Evolutionary conservation across 129 eudicot genomes (phyloP).

Genomic region (Arctium minus): DNA sequence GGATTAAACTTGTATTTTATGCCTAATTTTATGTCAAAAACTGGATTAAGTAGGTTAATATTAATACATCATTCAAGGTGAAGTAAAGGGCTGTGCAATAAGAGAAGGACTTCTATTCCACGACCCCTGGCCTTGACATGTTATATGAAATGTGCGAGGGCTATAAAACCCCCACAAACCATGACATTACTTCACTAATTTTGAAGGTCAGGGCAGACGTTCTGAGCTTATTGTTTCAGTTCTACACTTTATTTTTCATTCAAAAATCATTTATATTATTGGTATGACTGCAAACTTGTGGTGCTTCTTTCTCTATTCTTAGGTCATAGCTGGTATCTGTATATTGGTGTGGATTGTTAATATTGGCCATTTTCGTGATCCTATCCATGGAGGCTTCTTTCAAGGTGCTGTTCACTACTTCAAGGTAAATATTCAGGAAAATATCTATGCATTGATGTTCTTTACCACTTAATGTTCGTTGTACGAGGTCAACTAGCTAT

Average conservation of each 20-base stretch:
- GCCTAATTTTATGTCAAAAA: background rate
- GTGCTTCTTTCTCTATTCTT: conserved; percentile 21
- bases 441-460: background rate
- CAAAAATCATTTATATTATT: background rate
- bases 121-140: background rate
- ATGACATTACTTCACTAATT: background rate
- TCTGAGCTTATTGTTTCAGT: background rate
- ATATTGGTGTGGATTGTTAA: conserved; percentile 95
- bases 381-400: conserved; percentile 90
- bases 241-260: background rate
- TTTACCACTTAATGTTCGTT: conserved; percentile 5
- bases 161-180: background rate
- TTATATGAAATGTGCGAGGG: background rate
- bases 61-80: background rate
- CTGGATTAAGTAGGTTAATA: background rate
- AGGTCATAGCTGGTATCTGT: conserved; percentile 98
- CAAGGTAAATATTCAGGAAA: conserved; percentile 57
- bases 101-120: background rate
- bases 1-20: background rate
- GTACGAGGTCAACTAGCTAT: background rate
- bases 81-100: background rate
- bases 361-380: conserved; percentile 97
- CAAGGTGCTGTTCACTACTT: conserved; percentile 97
- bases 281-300: background rate
- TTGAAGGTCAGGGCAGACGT: background rate